Evolutionary conservation across 768 basidiomycete genomes (phyloP).

Genomic region (Brasilioporus rufonigricans): DNA sequence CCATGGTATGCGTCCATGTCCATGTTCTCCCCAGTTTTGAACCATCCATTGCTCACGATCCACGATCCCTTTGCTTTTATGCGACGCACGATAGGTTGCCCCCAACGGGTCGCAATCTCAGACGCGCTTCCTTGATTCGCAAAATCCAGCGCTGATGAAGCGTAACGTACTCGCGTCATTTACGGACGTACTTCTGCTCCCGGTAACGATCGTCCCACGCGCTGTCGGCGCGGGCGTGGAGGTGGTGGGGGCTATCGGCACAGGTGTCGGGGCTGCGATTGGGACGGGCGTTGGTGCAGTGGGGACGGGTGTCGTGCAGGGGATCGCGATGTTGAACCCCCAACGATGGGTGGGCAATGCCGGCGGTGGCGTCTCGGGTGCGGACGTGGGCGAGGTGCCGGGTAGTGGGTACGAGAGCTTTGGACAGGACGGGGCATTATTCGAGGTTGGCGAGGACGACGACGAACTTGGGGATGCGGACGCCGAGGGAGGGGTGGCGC

Average conservation of each 20-base stretch:
- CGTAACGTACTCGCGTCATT: slow-evolving; percentile 95
- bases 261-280: slow-evolving; percentile 60
- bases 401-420: slow-evolving; percentile 27
- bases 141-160: too few relatives aligned
- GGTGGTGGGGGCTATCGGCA: slow-evolving; percentile 62
- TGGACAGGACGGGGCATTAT: slow-evolving; percentile 40
- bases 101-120: slow-evolving; percentile 6
- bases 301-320: slow-evolving; percentile 74
- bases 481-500: not conserved
- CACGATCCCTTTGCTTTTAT: too few relatives aligned
- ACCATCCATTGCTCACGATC: not conserved
- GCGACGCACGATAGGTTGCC: slow-evolving; percentile 6
- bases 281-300: slow-evolving; percentile 55
- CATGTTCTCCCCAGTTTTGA: too few relatives aligned
- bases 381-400: not conserved
- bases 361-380: not conserved
- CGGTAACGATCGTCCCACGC: slow-evolving; percentile 94
- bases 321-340: slow-evolving; percentile 88
- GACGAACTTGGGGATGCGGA: slow-evolving; percentile 24
- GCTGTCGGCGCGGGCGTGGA: slow-evolving; percentile 72
- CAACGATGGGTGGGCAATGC: slow-evolving; percentile 70
- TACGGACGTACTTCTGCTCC: slow-evolving; percentile 82
- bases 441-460: slow-evolving; percentile 48
- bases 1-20: slow-evolving; percentile 35
- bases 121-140: slow-evolving; percentile 74